A percentile compares a stretch with the other conserved stretches of the same genome.
Evolutionary conservation across 345 rosid genomes (phyloP).

Genomic region (Bruguiera sexangula): DNA sequence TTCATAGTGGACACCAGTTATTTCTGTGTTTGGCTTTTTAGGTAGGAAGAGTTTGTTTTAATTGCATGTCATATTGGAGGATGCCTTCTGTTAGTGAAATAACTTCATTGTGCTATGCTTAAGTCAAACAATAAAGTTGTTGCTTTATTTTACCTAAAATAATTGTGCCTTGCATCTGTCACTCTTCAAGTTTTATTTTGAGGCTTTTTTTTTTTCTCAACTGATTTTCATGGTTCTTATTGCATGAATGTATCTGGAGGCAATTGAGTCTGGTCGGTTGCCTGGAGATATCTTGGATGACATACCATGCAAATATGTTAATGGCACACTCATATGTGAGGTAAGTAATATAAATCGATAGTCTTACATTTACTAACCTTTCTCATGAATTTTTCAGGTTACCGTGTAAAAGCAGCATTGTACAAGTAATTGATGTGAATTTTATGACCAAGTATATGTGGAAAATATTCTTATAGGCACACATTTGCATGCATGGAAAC

Average conservation of each 20-base stretch:
- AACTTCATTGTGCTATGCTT: background rate
- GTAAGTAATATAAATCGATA: slow-evolving; percentile 35
- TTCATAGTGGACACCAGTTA: background rate
- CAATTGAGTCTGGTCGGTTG: slow-evolving; percentile 83
- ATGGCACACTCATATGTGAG: slow-evolving; percentile 79
- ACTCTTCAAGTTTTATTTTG: background rate
- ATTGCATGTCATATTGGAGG: background rate
- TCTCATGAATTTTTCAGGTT: background rate
- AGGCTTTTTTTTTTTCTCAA: background rate
- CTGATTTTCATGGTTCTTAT: slow-evolving; percentile 2
- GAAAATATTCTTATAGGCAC: slow-evolving; percentile 3
- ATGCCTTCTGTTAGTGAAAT: background rate
- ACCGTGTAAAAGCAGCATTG: background rate
- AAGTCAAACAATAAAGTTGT: background rate
- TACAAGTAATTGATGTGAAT: background rate
- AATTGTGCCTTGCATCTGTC: background rate
- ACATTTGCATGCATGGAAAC: background rate
- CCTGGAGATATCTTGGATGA: slow-evolving; percentile 80
- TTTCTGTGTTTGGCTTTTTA: background rate
- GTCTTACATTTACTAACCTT: background rate
- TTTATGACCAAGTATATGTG: background rate
- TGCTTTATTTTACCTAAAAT: background rate
- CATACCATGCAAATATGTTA: slow-evolving; percentile 67
- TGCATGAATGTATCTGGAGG: slow-evolving; percentile 40
- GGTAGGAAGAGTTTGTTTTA: background rate